These are phyloP conservation scores for Fusarium lateritium DNA, from an alignment of 2,329 filamentous ascomycete genomes.

Conservation along the genomic window DNA sequence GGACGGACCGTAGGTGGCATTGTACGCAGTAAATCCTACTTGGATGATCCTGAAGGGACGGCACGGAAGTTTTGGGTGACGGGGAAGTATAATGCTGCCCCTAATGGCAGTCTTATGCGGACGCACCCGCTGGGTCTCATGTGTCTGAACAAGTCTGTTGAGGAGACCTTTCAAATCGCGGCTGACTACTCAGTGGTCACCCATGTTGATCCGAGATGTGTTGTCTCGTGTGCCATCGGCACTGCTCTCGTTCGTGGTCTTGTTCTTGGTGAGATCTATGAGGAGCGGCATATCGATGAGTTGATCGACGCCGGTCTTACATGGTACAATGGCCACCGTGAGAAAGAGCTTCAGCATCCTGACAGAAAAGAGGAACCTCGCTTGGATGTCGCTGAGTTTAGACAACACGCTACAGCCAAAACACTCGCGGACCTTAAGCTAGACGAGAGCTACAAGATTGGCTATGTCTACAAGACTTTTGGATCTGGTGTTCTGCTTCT, in stretches of 20 bases:
- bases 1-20: constrained; percentile 63
- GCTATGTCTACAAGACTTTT: constrained; percentile 69
- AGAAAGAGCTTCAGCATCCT: constrained; percentile 40
- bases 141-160: constrained; percentile 57
- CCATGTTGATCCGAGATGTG: constrained; percentile 66
- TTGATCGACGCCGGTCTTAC: constrained; percentile 57
- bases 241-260: constrained; percentile 63
- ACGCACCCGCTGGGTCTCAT: constrained; percentile 67
- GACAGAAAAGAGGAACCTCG: constrained; percentile 50
- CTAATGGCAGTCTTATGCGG: constrained; percentile 68
- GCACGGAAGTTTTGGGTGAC: constrained; percentile 61
- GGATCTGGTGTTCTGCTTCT: constrained; percentile 63
- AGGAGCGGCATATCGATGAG: constrained; percentile 58
- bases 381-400: constrained; percentile 60
- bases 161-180: constrained; percentile 61
- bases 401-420: constrained; percentile 56
- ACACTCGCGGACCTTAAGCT: constrained; percentile 59
- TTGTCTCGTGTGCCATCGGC: constrained; percentile 64
- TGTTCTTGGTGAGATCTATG: constrained; percentile 60
- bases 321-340: constrained; percentile 55
- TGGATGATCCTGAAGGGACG: constrained; percentile 56
- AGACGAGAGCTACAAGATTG: constrained; percentile 62
- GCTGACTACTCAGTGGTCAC: constrained; percentile 61
- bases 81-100: constrained; percentile 57
- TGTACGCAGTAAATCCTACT: constrained; percentile 57